Evolutionary conservation across 202 grass and related monocot genomes (phyloP), one percentile per base, ranked within the genome.

Genomic region (Brachypodium distachyon): DNA sequence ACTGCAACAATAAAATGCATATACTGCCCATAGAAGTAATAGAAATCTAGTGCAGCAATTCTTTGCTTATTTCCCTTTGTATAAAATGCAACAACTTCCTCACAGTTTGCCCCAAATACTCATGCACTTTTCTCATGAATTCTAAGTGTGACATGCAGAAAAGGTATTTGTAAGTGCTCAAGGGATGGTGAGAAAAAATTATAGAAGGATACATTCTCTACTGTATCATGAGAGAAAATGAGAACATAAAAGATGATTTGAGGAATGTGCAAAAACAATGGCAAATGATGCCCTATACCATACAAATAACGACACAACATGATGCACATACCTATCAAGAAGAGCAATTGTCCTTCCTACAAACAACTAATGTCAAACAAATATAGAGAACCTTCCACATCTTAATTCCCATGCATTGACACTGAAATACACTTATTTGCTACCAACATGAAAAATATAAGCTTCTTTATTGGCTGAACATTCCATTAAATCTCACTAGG

Each of bases 281-380:
- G 25, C 52, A 54, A 50, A 76, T 21, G 32, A 43, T 41, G 50
- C 46, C 36, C 9, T 11, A 21, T n/a, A 54, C 32, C 28, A 73
- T 47, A 50, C 31, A 76, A 6, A 77, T 22, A 34, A 61, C 42
- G 28, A 41, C 12, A 40, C 61, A 65, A 65, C 37, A 65, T 65
- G 12, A 65, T 78, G 52, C 18, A 28, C 28, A 7, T 16, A 27
- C 3, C 13, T 47, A 2, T 7, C 51, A 26, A 23, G 70, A 60
- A 42, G 10, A 69, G 43, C 4, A 8, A 70, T 51, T 31, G 62
- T 68, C 25, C 44, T 78, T 77, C 40, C 26, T 27, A 36, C 51
- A 83, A 79, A 3, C 60, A 79, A 14, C 1, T 66, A 85, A 44
- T 28, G 21, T 13, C 22, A 47, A 86, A 19, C 5, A 86, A 74